phyloP scores from a whole-genome alignment of 805 yeast species.

The Candida bentonensis region DNA sequence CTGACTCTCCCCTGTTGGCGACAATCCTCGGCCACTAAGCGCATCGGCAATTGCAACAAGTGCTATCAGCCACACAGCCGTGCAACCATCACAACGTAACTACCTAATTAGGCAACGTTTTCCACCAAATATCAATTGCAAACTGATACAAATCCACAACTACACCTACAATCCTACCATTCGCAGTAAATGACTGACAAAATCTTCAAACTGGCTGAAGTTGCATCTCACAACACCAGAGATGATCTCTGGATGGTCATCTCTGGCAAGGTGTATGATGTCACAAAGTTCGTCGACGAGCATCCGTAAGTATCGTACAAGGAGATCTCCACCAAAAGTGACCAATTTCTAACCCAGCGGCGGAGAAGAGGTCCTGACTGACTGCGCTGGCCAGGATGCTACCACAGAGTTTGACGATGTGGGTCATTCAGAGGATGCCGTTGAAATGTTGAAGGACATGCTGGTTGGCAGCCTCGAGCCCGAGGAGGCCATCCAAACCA shows the following conservation, averaged over 20 bases:
- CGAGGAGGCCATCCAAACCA: constrained; percentile 17
- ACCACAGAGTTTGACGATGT: constrained; percentile 62
- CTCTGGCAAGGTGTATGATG: constrained; percentile 54
- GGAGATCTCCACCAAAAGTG: background rate
- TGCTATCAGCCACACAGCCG: background rate
- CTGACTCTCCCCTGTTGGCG: too few relatives aligned
- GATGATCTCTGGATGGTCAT: constrained; percentile 63
- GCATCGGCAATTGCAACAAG: background rate
- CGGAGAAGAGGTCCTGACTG: constrained; percentile 69
- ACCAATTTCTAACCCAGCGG: constrained; percentile 27
- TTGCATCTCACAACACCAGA: constrained; percentile 29
- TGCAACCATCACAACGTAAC: background rate
- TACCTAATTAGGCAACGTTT: background rate
- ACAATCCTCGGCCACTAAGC: too few relatives aligned
- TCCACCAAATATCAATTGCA: background rate
- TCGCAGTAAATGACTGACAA: constrained; percentile 8
- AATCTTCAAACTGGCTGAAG: constrained; percentile 27
- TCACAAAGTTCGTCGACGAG: constrained; percentile 37
- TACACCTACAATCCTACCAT: background rate
- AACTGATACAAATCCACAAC: background rate
- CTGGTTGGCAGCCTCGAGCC: constrained; percentile 70
- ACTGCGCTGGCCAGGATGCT: constrained; percentile 73
- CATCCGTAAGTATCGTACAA: constrained; percentile 34
- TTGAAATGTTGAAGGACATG: constrained; percentile 53
- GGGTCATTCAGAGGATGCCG: constrained; percentile 96